A percentile compares a stretch with the other conserved stretches of the same genome.
These are phyloP conservation scores for Skeletonema grethae DNA, from an alignment of 108 stramenopile species.

Conservation along the genomic window DNA sequence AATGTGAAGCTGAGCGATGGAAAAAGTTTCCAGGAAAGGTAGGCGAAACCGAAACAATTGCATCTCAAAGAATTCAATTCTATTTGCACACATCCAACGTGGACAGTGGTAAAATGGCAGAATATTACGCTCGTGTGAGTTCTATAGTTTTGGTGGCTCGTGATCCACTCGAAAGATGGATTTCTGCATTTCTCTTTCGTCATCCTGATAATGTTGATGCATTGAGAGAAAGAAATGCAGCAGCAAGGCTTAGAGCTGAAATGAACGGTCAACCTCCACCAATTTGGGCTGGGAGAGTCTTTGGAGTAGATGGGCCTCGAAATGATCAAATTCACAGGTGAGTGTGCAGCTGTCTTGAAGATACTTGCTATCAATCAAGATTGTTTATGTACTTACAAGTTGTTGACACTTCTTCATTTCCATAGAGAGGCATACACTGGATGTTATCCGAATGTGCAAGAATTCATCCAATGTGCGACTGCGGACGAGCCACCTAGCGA, in stretches of 20 bases:
- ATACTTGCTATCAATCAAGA: too few species aligned
- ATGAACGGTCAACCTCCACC: neutral
- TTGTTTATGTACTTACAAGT: too few species aligned
- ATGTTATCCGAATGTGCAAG: conserved; percentile 17
- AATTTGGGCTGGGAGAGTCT: conserved; percentile 9
- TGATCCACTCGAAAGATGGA: conserved; percentile 18
- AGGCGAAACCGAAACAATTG: conserved; percentile 8
- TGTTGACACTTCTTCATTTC: too few species aligned
- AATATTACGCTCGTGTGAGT: conserved; percentile 17
- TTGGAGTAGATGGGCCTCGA: neutral
- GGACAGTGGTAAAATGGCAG: conserved; percentile 15
- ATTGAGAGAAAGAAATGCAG: neutral
- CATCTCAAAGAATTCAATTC: conserved; percentile 19
- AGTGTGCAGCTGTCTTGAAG: too few species aligned
- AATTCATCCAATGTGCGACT: conserved; percentile 4
- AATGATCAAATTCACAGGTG: conserved; percentile 6
- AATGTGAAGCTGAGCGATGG: conserved; percentile 16
- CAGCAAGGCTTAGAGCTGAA: neutral
- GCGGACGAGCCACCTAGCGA: neutral
- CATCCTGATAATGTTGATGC: conserved; percentile 15
- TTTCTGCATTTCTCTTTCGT: conserved; percentile 11
- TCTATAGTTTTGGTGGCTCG: conserved; percentile 18
- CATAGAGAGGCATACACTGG: neutral
- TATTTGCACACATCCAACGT: conserved; percentile 14
- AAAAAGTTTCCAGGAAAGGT: conserved; percentile 1